Evolutionary conservation across 768 basidiomycete species (phyloP), one percentile per base, ranked within the genome.

Genomic region (Ramaria sp.): DNA sequence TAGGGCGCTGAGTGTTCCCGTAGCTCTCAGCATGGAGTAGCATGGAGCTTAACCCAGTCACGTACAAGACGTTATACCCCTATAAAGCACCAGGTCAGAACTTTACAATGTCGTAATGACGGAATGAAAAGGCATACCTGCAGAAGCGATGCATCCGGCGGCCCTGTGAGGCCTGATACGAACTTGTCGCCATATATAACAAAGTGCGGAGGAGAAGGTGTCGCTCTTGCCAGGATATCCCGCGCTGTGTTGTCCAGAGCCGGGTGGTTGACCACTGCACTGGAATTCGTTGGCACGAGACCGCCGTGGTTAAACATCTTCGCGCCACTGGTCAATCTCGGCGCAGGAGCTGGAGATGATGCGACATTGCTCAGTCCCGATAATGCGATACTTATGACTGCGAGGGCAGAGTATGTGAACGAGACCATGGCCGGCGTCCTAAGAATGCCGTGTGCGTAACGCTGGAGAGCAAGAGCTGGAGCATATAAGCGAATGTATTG

Each of bases 1-100:
- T 34, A 76, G 72, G 20, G 54, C 54, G 17, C 56, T 60, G 34
- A 3, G 24, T 22, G 12, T 4, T n/a, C 22, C 12, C 4, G 37
- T 24, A 1, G 37, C 50, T 24, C 10, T 37, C 30, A 34, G 49
- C 30, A 49, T 27, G 6, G 6, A 30, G n/a, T 34, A 39, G 19
- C 45, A n/a, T 22, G 15, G 53, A 27, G 34, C 10, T 7, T 41
- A 4, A 10, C n/a, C n/a, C 24, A 30, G 47, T 15, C 11, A 11
- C 47, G 22, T 43, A 78, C 80, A 80, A 82, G 50, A 82, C 77
- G 61, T 82, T 82, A 64, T 70, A 82, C 38, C 82, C 81, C 78
- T 82, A 53, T 41, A n/a, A 33, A 30, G 24, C 11, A 30, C 17
- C 10, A 30, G 2, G 24, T 30, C 27, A 30, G 9, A 49, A 24